These are phyloP conservation scores for Talaromyces wortmannii DNA, from an alignment of 495 filamentous ascomycete genomes.

Conservation along the genomic window DNA sequence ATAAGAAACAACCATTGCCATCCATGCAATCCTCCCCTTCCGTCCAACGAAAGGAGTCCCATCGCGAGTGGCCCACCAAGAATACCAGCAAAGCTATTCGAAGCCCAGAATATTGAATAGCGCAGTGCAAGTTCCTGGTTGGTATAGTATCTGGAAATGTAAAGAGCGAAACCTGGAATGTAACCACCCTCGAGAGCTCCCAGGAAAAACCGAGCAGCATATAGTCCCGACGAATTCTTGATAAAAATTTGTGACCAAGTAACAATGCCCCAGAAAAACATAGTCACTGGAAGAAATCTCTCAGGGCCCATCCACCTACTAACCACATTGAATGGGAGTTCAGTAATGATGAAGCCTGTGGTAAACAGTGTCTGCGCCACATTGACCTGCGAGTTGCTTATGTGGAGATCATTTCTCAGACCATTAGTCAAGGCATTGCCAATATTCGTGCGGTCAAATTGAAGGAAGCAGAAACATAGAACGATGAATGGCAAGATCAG, in stretches of 20 bases:
- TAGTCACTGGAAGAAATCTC: constrained; percentile 11
- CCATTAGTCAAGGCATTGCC: constrained; percentile 1
- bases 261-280: constrained; percentile 14
- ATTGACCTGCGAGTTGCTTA: not conserved
- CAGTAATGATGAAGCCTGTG: constrained; percentile 1
- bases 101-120: constrained; percentile 3
- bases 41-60: not conserved
- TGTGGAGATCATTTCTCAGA: not conserved
- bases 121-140: not conserved
- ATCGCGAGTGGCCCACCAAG: constrained; percentile 1
- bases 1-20: constrained; percentile 6
- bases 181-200: constrained; percentile 30
- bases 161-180: constrained; percentile 31
- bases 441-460: constrained; percentile 5
- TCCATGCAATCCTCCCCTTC: not conserved
- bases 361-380: constrained; percentile 2
- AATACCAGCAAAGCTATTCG: constrained; percentile 5
- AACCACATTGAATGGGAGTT: constrained; percentile 6
- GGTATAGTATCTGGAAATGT: constrained; percentile 21
- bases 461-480: constrained; percentile 4
- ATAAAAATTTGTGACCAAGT: constrained; percentile 17
- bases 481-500: constrained; percentile 1
- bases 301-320: constrained; percentile 13
- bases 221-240: constrained; percentile 25
- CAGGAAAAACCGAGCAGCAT: constrained; percentile 26